Base-by-base conservation (phyloP, 441 rosid species). In the Francoa sonchifolia region DNA sequence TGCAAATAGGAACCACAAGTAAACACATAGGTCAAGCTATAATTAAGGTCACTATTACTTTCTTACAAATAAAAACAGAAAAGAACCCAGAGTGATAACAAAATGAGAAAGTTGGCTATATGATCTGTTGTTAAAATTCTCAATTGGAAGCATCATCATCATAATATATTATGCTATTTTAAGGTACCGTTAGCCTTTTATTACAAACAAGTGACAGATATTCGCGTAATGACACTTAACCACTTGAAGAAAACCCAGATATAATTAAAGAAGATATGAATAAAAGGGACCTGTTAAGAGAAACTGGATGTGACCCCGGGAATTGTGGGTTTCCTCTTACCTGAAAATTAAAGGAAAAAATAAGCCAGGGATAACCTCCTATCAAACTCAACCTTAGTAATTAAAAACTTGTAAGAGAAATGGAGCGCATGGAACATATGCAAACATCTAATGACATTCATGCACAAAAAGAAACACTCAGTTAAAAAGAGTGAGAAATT, bases 281-380 rank as follows among this genome's bases (percentile, higher is more conserved):
- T 22, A 52, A 33, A 35, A 8, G 23, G 40, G 22, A 92, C 99
- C 99, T 84, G 87, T 71, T 76, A 50, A 92, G 84, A 45, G 99
- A 92, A 48, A 92, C 99, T 23, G 99, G 99, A 48, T 92, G 99
- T 17, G 99, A 92, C 33, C 99, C 99, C 3, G 99, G 99, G 59
- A 92, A 92, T 11, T 75, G 95, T 15, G 67, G 36, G 59, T 72
- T 66, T 65, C 84, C 86, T 65, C 95, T 66, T 62, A 63, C 80
- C 97, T 92, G 73, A 43, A 55, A 61, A 53, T 47, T 35, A 58
- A 51, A 46, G 36, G n/a, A n/a, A n/a, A 52, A 52, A 49, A 55
- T 35, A 9, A 46, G 22, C 42, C 38, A 50, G n/a, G 29, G 28
- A 13, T 10, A 4, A 39, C 21, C 29, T 3, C 11, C n/a, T 23